Evolutionary conservation across 106 monocot species (phyloP), one percentile per base, ranked within the genome.

Genomic region (Acorus gramineus): DNA sequence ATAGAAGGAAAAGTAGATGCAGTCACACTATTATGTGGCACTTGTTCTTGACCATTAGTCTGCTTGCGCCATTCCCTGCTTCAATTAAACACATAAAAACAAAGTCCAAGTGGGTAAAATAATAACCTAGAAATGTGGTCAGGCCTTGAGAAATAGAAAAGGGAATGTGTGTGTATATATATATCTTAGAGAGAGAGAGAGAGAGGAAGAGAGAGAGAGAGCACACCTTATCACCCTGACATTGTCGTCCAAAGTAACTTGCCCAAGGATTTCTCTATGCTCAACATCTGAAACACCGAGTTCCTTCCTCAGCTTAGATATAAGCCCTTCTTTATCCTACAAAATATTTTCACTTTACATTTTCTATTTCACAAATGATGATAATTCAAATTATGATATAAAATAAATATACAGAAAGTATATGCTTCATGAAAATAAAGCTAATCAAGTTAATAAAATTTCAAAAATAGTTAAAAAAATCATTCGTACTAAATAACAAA

Each of bases 281-380:
- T 89, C 84, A 56, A 12, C 56, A 69, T 84, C 79, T 51, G 84
- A 81, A 70, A 89, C 68, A 47, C 79, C 81, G 49, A 89, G 79
- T 62, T 84, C 84, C 52, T 73, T 89, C 49, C 84, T 78, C 28
- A 84, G 53, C 4, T 89, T 73, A n/a, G 78, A 63, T 43, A 89
- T 69, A 62, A 84, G 81, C 13, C 10, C 79, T 68, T 71, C 81
- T 70, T 82, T 84, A 8, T 47, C 78, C 89, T 82, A 59, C 8
- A 82, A 63, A 48, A 28, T 28, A 28, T 28, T 0, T 28, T 28
- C 28, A 28, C 0, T 28, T 28, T 28, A 28, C 28, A 28, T 28
- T 28, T 28, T 28, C 28, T 28, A 28, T 28, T 28, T 28, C 28
- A 28, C 28, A 28, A 28, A 28, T n/a, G 28, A 28, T 0, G 28